A percentile compares a stretch with the other conserved stretches of the same genome.
Conservation (phyloP, 306 rosid genomes). For the Lupinus albus region DNA sequence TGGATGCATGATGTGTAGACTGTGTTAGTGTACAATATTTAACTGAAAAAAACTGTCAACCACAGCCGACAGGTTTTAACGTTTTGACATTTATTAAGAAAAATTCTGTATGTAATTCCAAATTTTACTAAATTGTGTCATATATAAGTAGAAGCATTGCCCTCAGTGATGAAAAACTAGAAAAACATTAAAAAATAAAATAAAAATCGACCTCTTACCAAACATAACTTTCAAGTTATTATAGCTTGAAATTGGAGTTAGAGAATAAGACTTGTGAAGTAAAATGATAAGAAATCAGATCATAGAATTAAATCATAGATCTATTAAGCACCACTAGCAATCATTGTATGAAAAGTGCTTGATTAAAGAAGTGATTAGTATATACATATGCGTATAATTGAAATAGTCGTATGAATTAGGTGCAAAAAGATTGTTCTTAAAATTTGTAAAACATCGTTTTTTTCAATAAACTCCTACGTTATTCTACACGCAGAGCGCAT, state of each 20-base stretch:
- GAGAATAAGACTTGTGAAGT: slow-evolving; percentile 44
- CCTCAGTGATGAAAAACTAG: slow-evolving; percentile 29
- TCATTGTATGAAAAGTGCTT: slow-evolving; percentile 40
- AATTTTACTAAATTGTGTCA: too few relatives aligned
- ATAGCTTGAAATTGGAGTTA: slow-evolving; percentile 19
- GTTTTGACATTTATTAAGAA: background rate
- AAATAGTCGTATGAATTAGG: slow-evolving; percentile 1
- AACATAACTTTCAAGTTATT: slow-evolving; percentile 43
- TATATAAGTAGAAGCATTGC: slow-evolving; percentile 6
- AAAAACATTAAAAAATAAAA: background rate
- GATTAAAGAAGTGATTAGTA: slow-evolving; percentile 22
- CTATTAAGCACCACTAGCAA: slow-evolving; percentile 29
- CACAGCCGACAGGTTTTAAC: background rate
- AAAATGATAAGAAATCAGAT: slow-evolving; percentile 35
- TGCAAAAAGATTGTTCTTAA: background rate
- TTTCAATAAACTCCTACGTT: background rate
- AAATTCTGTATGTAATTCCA: background rate
- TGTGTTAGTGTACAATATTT: too few relatives aligned
- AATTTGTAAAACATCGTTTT: background rate
- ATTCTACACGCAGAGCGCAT: background rate
- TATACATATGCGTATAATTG: background rate
- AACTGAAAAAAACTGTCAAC: background rate
- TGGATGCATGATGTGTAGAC: too few relatives aligned
- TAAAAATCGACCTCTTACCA: slow-evolving; percentile 42
- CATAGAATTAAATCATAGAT: slow-evolving; percentile 23